A percentile compares a stretch with the other conserved stretches of the same genome.
These are phyloP conservation scores for Allomyces macrogynus DNA, from an alignment of 192 early-diverging fungal genomes.

Conservation along the genomic window DNA sequence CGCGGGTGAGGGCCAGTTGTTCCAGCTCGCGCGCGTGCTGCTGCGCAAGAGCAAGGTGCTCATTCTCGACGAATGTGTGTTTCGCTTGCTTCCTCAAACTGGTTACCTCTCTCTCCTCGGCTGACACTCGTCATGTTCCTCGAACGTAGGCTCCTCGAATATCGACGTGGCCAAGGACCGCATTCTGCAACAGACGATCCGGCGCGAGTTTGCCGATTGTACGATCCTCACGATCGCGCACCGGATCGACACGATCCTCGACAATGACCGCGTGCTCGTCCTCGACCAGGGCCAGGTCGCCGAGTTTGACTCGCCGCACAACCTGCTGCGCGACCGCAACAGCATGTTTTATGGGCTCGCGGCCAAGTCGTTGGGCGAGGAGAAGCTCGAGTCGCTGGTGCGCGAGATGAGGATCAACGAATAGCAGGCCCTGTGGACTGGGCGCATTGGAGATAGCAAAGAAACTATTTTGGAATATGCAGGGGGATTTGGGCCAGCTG, in stretches of 20 bases:
- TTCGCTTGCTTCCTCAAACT: too few relatives aligned
- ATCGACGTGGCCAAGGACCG: conserved; percentile 23
- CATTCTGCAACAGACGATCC: conserved; percentile 39
- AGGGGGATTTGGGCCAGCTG: too few relatives aligned
- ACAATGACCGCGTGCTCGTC: conserved; percentile 34
- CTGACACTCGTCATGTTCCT: too few relatives aligned
- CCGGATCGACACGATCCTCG: conserved; percentile 41
- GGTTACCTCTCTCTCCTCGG: too few relatives aligned
- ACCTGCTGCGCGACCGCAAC: conserved; percentile 24
- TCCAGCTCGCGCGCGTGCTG: conserved; percentile 38
- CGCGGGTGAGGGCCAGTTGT: conserved; percentile 29
- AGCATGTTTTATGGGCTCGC: conserved; percentile 40
- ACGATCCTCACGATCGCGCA: conserved; percentile 51
- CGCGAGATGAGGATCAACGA: too few relatives aligned
- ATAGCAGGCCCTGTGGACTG: too few relatives aligned
- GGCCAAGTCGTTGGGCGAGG: conserved; percentile 13
- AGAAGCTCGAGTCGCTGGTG: too few relatives aligned
- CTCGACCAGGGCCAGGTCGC: conserved; percentile 29
- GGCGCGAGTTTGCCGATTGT: conserved; percentile 35
- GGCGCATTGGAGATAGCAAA: too few relatives aligned
- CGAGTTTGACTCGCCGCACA: conserved; percentile 33
- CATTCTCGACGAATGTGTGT: conserved; percentile 29
- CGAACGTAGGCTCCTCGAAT: background rate
- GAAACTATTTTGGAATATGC: too few relatives aligned
- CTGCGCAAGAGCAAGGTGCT: conserved; percentile 29